A percentile compares a stretch with the other conserved stretches of the same genome.
Evolutionary conservation across 768 basidiomycete genomes (phyloP).

Genomic region (Boletus speciosus): DNA sequence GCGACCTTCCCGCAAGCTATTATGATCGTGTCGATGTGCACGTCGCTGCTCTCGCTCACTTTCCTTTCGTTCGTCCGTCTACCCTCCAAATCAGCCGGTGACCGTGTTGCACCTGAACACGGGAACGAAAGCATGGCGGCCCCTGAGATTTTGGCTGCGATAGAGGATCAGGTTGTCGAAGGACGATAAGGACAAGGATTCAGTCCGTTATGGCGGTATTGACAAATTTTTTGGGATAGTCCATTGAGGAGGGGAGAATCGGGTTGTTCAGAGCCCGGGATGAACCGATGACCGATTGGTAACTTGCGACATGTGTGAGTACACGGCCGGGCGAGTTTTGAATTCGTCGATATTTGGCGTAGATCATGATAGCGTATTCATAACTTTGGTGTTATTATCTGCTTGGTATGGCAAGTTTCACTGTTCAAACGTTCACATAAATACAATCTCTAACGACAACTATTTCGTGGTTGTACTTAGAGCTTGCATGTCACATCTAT

Average conservation of each 20-base stretch:
- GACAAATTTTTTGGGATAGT: neutral
- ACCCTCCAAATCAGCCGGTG: constrained; percentile 8
- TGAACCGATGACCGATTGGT: neutral
- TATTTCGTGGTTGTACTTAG: neutral
- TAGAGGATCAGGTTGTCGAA: constrained; percentile 2
- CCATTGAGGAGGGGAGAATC: neutral
- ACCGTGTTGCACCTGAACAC: neutral
- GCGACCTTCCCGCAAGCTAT: constrained; percentile 65
- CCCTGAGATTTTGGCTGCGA: neutral
- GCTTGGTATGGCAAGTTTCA: too few relatives aligned
- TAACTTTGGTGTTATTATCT: too few relatives aligned
- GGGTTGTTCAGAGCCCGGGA: neutral
- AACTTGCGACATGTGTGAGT: neutral
- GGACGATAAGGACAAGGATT: constrained; percentile 1
- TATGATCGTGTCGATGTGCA: constrained; percentile 53
- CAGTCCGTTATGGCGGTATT: neutral
- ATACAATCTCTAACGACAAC: too few relatives aligned
- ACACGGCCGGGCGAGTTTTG: neutral
- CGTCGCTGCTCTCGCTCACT: constrained; percentile 40
- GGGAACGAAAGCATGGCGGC: constrained; percentile 1
- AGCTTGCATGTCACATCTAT: neutral
- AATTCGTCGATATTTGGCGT: too few relatives aligned
- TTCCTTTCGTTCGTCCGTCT: constrained; percentile 49
- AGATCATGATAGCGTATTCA: too few relatives aligned
- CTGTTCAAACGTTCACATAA: too few relatives aligned